Base-by-base conservation (phyloP, 2,329 filamentous ascomycete genomes). In the Drechmeria coniospora region DNA sequence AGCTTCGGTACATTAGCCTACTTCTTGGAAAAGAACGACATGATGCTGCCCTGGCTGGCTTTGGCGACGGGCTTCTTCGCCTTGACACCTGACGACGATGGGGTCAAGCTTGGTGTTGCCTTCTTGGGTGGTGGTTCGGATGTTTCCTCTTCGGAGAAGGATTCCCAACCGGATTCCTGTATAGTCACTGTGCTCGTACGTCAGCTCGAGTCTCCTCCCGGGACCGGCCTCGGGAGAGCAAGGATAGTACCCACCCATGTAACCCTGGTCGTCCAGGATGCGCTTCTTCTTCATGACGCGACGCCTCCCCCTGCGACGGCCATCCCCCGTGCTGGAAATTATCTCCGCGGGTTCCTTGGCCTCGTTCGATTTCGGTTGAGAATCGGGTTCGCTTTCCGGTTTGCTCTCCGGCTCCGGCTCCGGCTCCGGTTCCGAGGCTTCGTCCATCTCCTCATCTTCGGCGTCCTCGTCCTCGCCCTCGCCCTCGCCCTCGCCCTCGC, bases 11-110 rank as follows among this genome's bases (percentile, higher is more conserved):
- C 12, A n/a, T 11, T 21, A 11, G 20, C 14, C 35, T 40, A 79
- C 45, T 84, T 90, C 60, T 92, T 93, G 23, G 68, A 66, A 51
- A 93, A 93, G 55, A 93, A 93, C 1, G 77, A 83, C 77, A 86
- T 92, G 46, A 93, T 92, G 47, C 65, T 92, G 3, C 84, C 83
- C 44, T 83, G 77, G 3, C 68, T 49, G 6, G 54, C 52, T 45
- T 82, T 81, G 1, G 59, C 56, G 2, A 55, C 55, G 13, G 56
- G 43, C 46, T 76, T 78, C 42, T 67, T 74, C 15, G 61, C 49
- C 40, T 65, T 71, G 25, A 46, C 47, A 5, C 56, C 56, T 32
- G 64, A 57, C 9, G 63, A 61, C 14, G 57, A 49, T 6, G 59
- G 53, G 2, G 57, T 58, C 29, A 54, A 37, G 33, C 54, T 39